Evolutionary conservation across 1,284 basidiomycete species (phyloP).

Genomic region (Farysia itapuensis): DNA sequence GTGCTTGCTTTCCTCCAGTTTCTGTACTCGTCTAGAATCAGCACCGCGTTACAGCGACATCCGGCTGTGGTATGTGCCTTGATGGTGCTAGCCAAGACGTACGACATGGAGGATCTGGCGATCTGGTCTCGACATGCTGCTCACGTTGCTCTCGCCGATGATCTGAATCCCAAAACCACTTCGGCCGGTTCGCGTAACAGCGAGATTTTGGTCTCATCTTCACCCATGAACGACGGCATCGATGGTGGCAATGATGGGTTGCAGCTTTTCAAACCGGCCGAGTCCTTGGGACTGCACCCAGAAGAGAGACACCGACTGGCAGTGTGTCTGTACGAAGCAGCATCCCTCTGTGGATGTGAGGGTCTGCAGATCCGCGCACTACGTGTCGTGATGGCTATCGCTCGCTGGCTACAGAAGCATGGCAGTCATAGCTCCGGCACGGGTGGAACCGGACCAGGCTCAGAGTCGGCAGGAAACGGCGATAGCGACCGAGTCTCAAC

Average conservation of each 20-base stretch:
- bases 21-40: slow-evolving; percentile 80
- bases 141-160: slow-evolving; percentile 64
- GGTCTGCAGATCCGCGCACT: slow-evolving; percentile 77
- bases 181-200: slow-evolving; percentile 6
- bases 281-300: slow-evolving; percentile 25
- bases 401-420: slow-evolving; percentile 42
- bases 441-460: slow-evolving; percentile 12
- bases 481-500: neutral
- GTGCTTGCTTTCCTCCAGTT: slow-evolving; percentile 87
- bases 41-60: slow-evolving; percentile 85
- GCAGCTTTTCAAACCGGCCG: slow-evolving; percentile 51
- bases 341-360: slow-evolving; percentile 82
- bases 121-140: slow-evolving; percentile 84
- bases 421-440: slow-evolving; percentile 10
- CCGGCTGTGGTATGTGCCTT: slow-evolving; percentile 85
- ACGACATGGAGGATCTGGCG: slow-evolving; percentile 75
- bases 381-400: slow-evolving; percentile 45
- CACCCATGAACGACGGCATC: slow-evolving; percentile 9
- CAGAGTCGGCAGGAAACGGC: slow-evolving; percentile 19
- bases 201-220: slow-evolving; percentile 16
- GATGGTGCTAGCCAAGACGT: slow-evolving; percentile 79
- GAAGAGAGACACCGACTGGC: slow-evolving; percentile 78
- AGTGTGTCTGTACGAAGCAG: slow-evolving; percentile 88
- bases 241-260: slow-evolving; percentile 14
- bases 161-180: slow-evolving; percentile 33